Base-by-base conservation (phyloP, 352 stramenopile genomes). In the Phytopythium mirpurense region DNA sequence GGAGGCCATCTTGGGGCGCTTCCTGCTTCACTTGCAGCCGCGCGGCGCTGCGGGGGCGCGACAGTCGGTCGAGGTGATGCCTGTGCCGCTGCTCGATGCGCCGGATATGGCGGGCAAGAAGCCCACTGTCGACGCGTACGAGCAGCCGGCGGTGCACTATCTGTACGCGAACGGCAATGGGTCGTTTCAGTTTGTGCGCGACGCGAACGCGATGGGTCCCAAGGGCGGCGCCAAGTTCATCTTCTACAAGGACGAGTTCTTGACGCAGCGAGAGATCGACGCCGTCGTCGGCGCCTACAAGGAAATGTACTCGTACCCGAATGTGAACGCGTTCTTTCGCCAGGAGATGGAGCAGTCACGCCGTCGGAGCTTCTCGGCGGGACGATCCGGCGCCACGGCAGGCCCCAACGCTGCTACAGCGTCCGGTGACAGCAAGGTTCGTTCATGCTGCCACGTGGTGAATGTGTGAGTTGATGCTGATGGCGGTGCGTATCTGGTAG, bases 181-280 rank as follows among this genome's bases (percentile, higher is more conserved):
- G 1, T 93, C 82, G 31, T 91, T 95, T 43, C 84, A 92, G 51
- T 92, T 91, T 49, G 50, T 90, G 51, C 74, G 76, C 7, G 78
- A 86, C 53, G 61, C 65, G 24, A 70, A 67, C 14, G 61, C 59
- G 18, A 62, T 72, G 57, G 52, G 50, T 5, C 62, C 67, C 29
- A 64, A 71, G 51, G 70, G 69, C 21, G 51, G 53, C 10, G 62
- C 65, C 27, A 77, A 74, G 48, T 95, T 95, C 50, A 74, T 95
- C 24, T 89, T 93, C 31, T 95, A 90, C 63, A 95, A 92, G 56
- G 84, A 95, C 48, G 78, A 92, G n/a, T 83, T 65, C 24, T 44
- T 95, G 15, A 88, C 78, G 18, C 58, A 76, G 48, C 55, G 47
- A 24, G 84, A 95, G 56, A 71, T 93, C 26, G 67, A 88, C 40